phyloP scores from a whole-genome alignment of 352 stramenopile species.

The Phytophthora sp. region DNA sequence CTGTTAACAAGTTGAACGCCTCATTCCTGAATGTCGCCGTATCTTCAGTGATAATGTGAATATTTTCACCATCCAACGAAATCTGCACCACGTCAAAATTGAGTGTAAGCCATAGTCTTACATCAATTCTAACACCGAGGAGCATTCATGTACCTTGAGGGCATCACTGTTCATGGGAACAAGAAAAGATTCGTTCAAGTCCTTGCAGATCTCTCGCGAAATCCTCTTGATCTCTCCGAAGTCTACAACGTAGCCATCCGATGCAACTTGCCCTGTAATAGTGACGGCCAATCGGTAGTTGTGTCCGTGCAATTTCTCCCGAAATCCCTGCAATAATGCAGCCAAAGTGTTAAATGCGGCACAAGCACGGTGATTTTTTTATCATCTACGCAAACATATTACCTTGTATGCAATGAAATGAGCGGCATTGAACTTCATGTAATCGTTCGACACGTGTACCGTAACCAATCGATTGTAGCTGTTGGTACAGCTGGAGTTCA shows the following conservation, averaged over 20 bases:
- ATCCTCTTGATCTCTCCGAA: conserved; percentile 98
- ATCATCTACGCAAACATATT: not conserved
- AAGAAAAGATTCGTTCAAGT: conserved; percentile 97
- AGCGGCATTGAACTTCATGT: conserved; percentile 91
- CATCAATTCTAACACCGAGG: not conserved
- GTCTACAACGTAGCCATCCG: conserved; percentile 97
- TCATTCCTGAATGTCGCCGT: conserved; percentile 90
- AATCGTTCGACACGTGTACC: conserved; percentile 88
- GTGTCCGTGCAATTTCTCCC: conserved; percentile 96
- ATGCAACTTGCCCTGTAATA: conserved; percentile 80
- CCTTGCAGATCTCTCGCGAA: conserved; percentile 92
- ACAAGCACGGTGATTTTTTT: not conserved
- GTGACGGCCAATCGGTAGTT: conserved; percentile 96
- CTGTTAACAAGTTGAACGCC: too few relatives aligned
- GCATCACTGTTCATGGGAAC: conserved; percentile 94
- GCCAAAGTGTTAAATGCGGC: not conserved
- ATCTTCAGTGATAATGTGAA: conserved; percentile 94
- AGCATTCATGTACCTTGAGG: conserved; percentile 58
- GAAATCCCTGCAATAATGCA: conserved; percentile 75
- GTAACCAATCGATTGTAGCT: conserved; percentile 62
- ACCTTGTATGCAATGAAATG: conserved; percentile 91
- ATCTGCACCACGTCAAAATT: conserved; percentile 49
- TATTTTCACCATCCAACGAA: conserved; percentile 74
- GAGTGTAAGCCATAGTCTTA: too few relatives aligned
- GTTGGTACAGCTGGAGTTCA: not conserved